phyloP scores from a whole-genome alignment of 1,139 yeast species.

The Zygoascus hellenicus region DNA sequence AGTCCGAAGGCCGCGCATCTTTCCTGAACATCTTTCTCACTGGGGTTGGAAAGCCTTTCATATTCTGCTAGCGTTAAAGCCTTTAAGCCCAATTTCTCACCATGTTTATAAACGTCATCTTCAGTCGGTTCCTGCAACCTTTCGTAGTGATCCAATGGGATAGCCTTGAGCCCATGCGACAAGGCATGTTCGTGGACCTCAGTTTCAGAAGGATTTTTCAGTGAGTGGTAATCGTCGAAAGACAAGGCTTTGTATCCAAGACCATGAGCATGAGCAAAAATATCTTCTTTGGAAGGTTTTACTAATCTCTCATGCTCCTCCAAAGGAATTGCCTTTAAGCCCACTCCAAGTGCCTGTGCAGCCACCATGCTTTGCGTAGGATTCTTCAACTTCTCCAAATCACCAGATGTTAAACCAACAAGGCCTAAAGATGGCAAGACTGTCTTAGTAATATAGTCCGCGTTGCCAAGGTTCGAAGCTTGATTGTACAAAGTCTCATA shows the following conservation, averaged over 20 bases:
- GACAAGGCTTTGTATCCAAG: conserved; percentile 29
- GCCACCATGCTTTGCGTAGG: conserved; percentile 15
- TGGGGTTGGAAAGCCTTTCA: conserved; percentile 20
- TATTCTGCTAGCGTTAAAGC: conserved; percentile 38
- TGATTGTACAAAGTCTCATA: conserved; percentile 19
- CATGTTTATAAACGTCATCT: conserved; percentile 21
- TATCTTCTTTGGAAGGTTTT: conserved; percentile 27
- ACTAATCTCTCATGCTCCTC: conserved; percentile 27
- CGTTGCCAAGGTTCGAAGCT: conserved; percentile 18
- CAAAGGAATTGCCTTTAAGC: conserved; percentile 29
- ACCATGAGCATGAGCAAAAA: conserved; percentile 20
- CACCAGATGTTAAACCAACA: conserved; percentile 33
- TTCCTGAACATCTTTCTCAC: conserved; percentile 13
- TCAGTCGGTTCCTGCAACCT: conserved; percentile 13
- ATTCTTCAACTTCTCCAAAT: conserved; percentile 25
- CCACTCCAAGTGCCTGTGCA: conserved; percentile 25
- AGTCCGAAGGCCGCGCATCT: conserved; percentile 12
- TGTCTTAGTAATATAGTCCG: conserved; percentile 29
- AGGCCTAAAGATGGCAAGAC: conserved; percentile 34
- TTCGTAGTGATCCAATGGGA: conserved; percentile 21
- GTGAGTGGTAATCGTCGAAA: conserved; percentile 20
- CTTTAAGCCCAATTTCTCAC: conserved; percentile 34
- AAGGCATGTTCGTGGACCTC: conserved; percentile 14
- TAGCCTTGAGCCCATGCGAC: conserved; percentile 19
- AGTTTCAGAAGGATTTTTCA: conserved; percentile 14